Conservation (phyloP, 176 grass and related monocot species). For the Triticum timopheevii region DNA sequence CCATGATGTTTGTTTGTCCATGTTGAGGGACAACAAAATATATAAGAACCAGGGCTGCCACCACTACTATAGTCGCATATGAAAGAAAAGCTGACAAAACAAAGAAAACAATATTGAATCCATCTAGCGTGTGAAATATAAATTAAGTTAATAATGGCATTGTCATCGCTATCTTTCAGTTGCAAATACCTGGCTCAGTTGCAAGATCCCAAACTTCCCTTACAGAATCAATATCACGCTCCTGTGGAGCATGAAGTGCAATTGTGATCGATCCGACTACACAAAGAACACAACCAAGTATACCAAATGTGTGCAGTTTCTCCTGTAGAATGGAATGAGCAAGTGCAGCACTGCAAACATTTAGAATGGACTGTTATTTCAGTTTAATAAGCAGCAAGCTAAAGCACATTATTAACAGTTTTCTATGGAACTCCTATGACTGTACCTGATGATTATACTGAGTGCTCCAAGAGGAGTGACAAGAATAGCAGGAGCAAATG, state of each 20-base stretch:
- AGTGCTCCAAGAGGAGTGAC: constrained; percentile 96
- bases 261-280: constrained; percentile 93
- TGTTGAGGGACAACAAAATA: constrained; percentile 79
- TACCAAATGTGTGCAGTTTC: constrained; percentile 81
- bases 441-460: constrained; percentile 97
- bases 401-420: constrained; percentile 17
- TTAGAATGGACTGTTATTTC: constrained; percentile 8
- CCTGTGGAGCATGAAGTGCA: constrained; percentile 88
- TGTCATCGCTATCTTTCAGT: background rate
- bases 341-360: constrained; percentile 77
- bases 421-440: constrained; percentile 7
- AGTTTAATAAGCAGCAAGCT: constrained; percentile 22
- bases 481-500: constrained; percentile 95
- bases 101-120: constrained; percentile 32
- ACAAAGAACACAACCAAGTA: constrained; percentile 93
- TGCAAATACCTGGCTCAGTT: constrained; percentile 82
- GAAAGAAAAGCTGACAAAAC: constrained; percentile 74
- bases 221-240: constrained; percentile 85
- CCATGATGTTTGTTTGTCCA: constrained; percentile 95
- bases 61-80: constrained; percentile 72
- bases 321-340: constrained; percentile 83
- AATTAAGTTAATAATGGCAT: background rate
- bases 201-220: constrained; percentile 96
- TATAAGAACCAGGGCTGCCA: constrained; percentile 72
- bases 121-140: background rate